These are phyloP conservation scores for Aspergillus luchuensis DNA, from an alignment of 2,329 filamentous ascomycete genomes.

Conservation along the genomic window DNA sequence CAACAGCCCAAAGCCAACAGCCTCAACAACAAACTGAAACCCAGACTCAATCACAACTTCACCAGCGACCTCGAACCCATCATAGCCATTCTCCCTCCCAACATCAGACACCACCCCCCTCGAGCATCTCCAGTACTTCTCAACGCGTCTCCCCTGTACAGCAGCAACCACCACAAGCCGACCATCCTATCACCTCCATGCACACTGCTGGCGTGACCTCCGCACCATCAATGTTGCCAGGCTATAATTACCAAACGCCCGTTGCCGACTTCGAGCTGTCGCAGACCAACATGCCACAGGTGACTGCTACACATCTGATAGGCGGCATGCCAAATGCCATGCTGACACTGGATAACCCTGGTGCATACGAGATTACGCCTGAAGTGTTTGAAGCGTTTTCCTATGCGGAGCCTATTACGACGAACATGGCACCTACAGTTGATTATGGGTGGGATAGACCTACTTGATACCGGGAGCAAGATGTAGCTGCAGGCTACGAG, in stretches of 20 bases:
- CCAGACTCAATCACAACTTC: slow-evolving; percentile 19
- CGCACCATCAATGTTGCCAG: slow-evolving; percentile 16
- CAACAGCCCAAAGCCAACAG: slow-evolving; percentile 23
- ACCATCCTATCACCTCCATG: slow-evolving; percentile 17
- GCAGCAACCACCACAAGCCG: slow-evolving; percentile 13
- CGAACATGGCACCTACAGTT: slow-evolving; percentile 43
- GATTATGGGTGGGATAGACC: slow-evolving; percentile 29
- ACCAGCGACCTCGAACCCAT: slow-evolving; percentile 17
- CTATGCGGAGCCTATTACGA: slow-evolving; percentile 46
- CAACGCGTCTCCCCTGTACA: slow-evolving; percentile 20
- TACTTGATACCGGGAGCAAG: not conserved
- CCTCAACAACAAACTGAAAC: slow-evolving; percentile 19
- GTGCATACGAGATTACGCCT: slow-evolving; percentile 45
- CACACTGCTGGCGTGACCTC: slow-evolving; percentile 17
- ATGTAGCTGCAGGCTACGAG: not conserved
- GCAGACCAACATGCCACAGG: slow-evolving; percentile 26
- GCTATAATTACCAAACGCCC: slow-evolving; percentile 30
- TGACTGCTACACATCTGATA: slow-evolving; percentile 33
- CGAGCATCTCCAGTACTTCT: slow-evolving; percentile 21
- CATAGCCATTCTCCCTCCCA: slow-evolving; percentile 34
- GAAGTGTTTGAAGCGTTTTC: slow-evolving; percentile 51
- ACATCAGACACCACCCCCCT: slow-evolving; percentile 15
- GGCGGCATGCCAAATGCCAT: slow-evolving; percentile 38
- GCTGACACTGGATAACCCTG: slow-evolving; percentile 42
- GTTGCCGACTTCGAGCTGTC: slow-evolving; percentile 28